Percentiles rank a stretch among this genome's conserved stretches.
These are phyloP conservation scores for Penicillium sp. DNA, from an alignment of 2,329 filamentous ascomycete genomes.

Conservation along the genomic window DNA sequence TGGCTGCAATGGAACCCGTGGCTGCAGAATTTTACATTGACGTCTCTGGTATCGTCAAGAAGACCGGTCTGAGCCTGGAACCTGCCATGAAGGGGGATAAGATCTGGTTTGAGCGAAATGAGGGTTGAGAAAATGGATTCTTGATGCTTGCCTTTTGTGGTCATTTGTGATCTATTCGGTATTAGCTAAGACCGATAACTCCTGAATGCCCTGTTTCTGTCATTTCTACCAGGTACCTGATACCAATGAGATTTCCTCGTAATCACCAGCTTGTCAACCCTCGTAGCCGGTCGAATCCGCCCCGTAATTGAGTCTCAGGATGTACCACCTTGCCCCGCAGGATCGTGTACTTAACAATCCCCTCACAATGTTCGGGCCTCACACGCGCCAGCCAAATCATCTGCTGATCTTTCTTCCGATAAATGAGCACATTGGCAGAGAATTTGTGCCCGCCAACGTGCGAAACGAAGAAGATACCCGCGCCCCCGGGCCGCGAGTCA, in stretches of 20 bases:
- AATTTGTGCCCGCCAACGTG: slow-evolving; percentile 96
- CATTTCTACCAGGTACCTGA: no score
- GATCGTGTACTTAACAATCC: slow-evolving; percentile 80
- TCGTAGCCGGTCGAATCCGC: slow-evolving; percentile 76
- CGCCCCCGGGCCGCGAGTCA: slow-evolving; percentile 80
- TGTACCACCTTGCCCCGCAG: slow-evolving; percentile 88
- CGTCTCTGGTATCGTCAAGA: slow-evolving; percentile 4
- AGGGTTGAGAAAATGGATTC: slow-evolving; percentile 13
- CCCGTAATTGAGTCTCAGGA: slow-evolving; percentile 76
- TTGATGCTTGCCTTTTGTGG: neutral
- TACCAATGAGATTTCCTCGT: no score
- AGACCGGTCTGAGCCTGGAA: slow-evolving; percentile 19
- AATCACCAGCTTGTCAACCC: slow-evolving; percentile 66
- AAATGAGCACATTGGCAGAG: slow-evolving; percentile 86
- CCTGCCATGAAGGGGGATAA: slow-evolving; percentile 15
- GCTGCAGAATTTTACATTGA: slow-evolving; percentile 21
- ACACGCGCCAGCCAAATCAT: slow-evolving; percentile 85
- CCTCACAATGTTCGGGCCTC: slow-evolving; percentile 84
- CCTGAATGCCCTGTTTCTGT: no score
- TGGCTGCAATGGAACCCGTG: slow-evolving; percentile 2
- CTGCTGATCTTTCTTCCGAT: slow-evolving; percentile 57
- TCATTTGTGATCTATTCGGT: neutral
- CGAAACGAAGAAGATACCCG: slow-evolving; percentile 87
- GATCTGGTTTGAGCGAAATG: slow-evolving; percentile 20
- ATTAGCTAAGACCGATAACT: neutral